Evolutionary conservation across 305 asterid genomes (phyloP), one percentile per base, ranked within the genome.

Genomic region (Plantago lanceolata): DNA sequence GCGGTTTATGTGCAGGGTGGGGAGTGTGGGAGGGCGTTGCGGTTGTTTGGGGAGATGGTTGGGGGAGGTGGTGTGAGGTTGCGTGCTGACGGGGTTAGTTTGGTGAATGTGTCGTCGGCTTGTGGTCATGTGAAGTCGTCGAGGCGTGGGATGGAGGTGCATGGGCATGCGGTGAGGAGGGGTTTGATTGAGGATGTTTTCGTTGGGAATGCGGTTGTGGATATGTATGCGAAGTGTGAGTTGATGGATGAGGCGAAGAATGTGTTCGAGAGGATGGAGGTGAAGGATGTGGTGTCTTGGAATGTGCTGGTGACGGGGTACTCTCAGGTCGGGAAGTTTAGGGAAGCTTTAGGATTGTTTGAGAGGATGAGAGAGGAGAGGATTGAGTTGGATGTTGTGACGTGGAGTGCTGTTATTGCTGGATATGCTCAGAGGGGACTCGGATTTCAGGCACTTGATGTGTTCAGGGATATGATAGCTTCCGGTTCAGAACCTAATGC

Each of bases 361-460:
- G 76, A 75, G 82, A 72, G 82, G 62, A 90, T 90, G 97, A 77
- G 85, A 57, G 79, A 70, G 70, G 74, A 71, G 56, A 31, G 68
- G 24, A 79, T 85, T 70, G 88, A 78, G 55, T 65, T 85, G 71
- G 82, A 90, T 64, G 97, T 90, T 55, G 88, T 87, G 64, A 81
- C 96, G 0, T 90, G 96, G 97, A 90, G 92, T 75, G 88, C 97
- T 63, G 88, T 85, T 51, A 90, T 90, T 70, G 78, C 96, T 21
- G 91, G 92, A 65, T 87, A 82, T 72, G 85, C 94, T 31, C 96
- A 90, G 72, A 90, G 90, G 69, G 97, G 95, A 31, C 85, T 82
- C 61, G 97, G 94, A 14, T 62, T 51, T 59, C 85, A 87, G 61
- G 92, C 92, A 2, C 77, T 90, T 47, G 64, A 76, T 58, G 83